Conservation (phyloP, 805 yeast species). For the Pichia heedii region DNA sequence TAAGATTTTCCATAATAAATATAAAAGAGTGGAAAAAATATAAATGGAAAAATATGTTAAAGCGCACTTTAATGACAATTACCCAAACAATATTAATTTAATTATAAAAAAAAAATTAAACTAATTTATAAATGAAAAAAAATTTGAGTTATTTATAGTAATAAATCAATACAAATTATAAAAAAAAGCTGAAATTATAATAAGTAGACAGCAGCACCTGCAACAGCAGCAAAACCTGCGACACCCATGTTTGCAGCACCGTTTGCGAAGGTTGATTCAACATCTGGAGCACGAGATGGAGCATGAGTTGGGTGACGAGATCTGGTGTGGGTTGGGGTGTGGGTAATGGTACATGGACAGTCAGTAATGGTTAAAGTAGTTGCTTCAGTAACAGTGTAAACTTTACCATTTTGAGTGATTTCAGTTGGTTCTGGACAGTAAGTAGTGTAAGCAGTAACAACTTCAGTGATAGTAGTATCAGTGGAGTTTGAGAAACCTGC, state of each 20-base stretch:
- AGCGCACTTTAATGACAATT: too few relatives aligned
- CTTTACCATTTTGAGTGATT: slow-evolving; percentile 52
- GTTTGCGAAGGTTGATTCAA: slow-evolving; percentile 17
- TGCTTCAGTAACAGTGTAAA: slow-evolving; percentile 68
- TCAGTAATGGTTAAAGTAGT: slow-evolving; percentile 81
- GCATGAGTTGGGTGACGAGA: slow-evolving; percentile 16
- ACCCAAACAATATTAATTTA: too few relatives aligned
- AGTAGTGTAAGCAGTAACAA: slow-evolving; percentile 67
- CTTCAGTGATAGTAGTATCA: slow-evolving; percentile 44
- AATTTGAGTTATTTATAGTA: too few relatives aligned
- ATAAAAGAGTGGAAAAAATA: too few relatives aligned
- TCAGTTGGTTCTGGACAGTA: slow-evolving; percentile 76
- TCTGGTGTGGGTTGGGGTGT: slow-evolving; percentile 22
- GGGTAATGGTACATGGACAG: slow-evolving; percentile 66
- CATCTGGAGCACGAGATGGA: slow-evolving; percentile 10
- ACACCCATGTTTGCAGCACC: slow-evolving; percentile 32
- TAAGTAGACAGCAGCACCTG: slow-evolving; percentile 33
- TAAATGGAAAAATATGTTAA: too few relatives aligned
- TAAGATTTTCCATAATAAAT: too few relatives aligned
- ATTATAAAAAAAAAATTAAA: too few relatives aligned
- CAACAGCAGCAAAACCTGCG: slow-evolving; percentile 31
- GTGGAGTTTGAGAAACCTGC: slow-evolving; percentile 39
- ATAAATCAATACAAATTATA: too few relatives aligned
- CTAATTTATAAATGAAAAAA: background rate
- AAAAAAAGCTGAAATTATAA: slow-evolving; percentile 17